These are phyloP conservation scores for Cryptococcus floricola DNA, from an alignment of 1,284 basidiomycete genomes.

Conservation along the genomic window DNA sequence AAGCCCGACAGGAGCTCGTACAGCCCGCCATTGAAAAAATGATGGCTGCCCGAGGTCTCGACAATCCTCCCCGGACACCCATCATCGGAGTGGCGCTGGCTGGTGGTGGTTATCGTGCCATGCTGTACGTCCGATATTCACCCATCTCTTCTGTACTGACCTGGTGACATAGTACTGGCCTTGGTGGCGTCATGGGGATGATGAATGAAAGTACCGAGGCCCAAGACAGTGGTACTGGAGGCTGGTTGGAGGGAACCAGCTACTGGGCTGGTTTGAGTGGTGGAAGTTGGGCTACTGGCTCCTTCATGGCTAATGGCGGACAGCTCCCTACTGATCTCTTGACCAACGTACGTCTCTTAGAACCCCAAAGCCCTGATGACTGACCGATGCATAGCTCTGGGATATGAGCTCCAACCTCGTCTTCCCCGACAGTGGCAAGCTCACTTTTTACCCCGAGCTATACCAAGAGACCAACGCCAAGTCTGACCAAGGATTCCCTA, in stretches of 20 bases:
- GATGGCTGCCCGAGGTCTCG: conserved; percentile 25
- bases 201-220: conserved; percentile 27
- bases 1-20: conserved; percentile 22
- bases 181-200: conserved; percentile 22
- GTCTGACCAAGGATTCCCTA: conserved; percentile 36
- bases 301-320: conserved; percentile 43
- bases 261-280: conserved; percentile 48
- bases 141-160: not conserved
- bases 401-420: conserved; percentile 51
- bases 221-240: conserved; percentile 32
- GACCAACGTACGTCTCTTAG: conserved; percentile 27
- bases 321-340: conserved; percentile 36
- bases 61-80: conserved; percentile 43
- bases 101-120: conserved; percentile 53
- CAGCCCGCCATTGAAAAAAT: conserved; percentile 28
- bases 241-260: conserved; percentile 43
- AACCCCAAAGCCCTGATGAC: no score
- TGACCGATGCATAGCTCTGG: conserved; percentile 33
- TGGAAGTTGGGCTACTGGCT: conserved; percentile 46
- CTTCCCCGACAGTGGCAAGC: conserved; percentile 45
- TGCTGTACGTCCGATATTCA: conserved; percentile 39
- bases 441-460: conserved; percentile 49
- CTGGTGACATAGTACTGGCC: conserved; percentile 11
- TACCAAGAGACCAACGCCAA: conserved; percentile 44
- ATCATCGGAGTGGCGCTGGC: conserved; percentile 49